Base-by-base conservation (phyloP, 306 rosid genomes). In the Crotalaria pallida region DNA sequence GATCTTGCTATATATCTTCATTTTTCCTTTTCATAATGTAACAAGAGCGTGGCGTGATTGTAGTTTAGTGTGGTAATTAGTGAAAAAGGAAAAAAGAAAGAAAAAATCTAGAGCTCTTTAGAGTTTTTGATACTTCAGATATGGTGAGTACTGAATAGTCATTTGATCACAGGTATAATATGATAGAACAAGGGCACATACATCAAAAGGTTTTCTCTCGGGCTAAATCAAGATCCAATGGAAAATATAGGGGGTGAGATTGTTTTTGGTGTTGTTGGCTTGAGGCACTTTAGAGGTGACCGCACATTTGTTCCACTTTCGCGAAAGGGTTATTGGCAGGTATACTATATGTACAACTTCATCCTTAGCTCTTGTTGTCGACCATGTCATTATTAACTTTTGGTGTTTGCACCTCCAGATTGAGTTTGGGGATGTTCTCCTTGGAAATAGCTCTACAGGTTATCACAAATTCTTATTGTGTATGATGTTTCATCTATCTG, bases 311-410 rank as follows among this genome's bases (percentile, higher is more conserved):
- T 80, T 48, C 93, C 93, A 0, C 50, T 89, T 43, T 76, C 88
- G 53, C 71, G 66, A 36, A 62, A 80, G 68, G 93, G 89, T 48
- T 85, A 85, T 82, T 89, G 96, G 93, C 91, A 85, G 96, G 96
- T 89, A 45, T 29, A 10, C 11, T 58, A 31, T 67, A 38, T 38
- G 44, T 24, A 38, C 55, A 45, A 63, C 24, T 83, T 67, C 48
- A 17, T 58, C 63, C 26, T 6, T 67, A 5, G 16, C 48, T 51
- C 45, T 81, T 65, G 70, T 77, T 44, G 62, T 34, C 66, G 33
- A 76, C 73, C 33, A 10, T 31, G 47, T 26, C 65, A 24, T 59
- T 53, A 45, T 55, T 66, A 27, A 81, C 50, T 70, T 15, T 22
- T 41, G 15, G 51, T 58, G 61, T 69, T 47, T 67, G 71, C 64